A percentile compares a stretch with the other conserved stretches of the same genome.
Conservation (phyloP, 2,329 filamentous ascomycete genomes). For the Verruconis gallopava region DNA sequence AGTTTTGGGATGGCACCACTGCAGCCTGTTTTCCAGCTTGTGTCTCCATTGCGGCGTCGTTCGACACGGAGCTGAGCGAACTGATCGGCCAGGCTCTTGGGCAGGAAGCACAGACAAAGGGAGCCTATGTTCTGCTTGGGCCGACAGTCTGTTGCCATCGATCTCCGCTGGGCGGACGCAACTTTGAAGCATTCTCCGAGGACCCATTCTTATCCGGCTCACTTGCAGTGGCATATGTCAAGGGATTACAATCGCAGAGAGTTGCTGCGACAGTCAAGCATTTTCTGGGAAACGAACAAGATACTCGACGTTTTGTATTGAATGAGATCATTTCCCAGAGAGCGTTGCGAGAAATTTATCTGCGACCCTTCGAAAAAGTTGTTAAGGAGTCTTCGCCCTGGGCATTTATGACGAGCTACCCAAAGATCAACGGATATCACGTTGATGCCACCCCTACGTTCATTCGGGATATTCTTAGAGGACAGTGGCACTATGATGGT, state of each 20-base stretch:
- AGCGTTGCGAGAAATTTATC: constrained; percentile 7
- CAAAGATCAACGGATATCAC: constrained; percentile 8
- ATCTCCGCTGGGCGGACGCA: constrained; percentile 31
- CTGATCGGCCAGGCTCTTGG: constrained; percentile 40
- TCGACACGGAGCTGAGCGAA: constrained; percentile 40
- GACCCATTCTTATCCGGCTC: constrained; percentile 6
- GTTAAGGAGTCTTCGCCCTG: constrained; percentile 1
- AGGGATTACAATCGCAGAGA: constrained; percentile 17
- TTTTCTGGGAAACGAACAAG: constrained; percentile 21
- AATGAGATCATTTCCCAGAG: not conserved
- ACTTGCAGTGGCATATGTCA: not conserved
- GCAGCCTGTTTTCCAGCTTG: constrained; percentile 51
- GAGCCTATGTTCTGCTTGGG: constrained; percentile 45
- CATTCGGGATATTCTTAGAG: constrained; percentile 37
- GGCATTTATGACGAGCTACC: constrained; percentile 4
- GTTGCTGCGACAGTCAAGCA: constrained; percentile 12
- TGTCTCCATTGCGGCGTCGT: constrained; percentile 45
- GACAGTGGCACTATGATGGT: constrained; percentile 62
- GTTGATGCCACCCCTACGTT: not conserved
- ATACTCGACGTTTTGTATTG: constrained; percentile 13
- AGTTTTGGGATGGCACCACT: constrained; percentile 52
- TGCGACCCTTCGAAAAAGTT: constrained; percentile 4
- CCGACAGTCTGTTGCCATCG: constrained; percentile 52
- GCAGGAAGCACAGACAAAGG: constrained; percentile 42
- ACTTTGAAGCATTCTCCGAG: constrained; percentile 9